Conservation (phyloP, 2,329 filamentous ascomycete species). For the Bipolaris victoriae region DNA sequence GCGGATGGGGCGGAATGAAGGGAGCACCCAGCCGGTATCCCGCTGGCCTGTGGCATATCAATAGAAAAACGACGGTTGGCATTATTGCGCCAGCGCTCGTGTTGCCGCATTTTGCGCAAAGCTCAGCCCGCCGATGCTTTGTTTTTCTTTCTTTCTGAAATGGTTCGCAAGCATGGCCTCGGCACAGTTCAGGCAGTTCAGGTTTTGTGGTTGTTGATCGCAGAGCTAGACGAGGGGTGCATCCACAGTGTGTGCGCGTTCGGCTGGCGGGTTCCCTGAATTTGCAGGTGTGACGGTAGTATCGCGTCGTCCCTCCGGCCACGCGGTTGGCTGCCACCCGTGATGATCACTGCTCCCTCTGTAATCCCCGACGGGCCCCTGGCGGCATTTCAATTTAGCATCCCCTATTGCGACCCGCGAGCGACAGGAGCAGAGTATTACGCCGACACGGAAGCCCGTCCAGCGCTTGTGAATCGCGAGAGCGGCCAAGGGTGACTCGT, state of each 20-base stretch:
- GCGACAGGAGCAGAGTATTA: slow-evolving; percentile 26
- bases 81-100: slow-evolving; percentile 24
- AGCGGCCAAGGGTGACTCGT: slow-evolving; percentile 22
- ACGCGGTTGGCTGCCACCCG: slow-evolving; percentile 20
- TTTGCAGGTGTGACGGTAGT: slow-evolving; percentile 26
- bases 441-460: slow-evolving; percentile 30
- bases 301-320: slow-evolving; percentile 28
- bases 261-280: slow-evolving; percentile 15
- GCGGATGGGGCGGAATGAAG: slow-evolving; percentile 31
- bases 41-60: slow-evolving; percentile 27
- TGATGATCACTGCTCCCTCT: slow-evolving; percentile 39
- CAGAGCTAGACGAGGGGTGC: slow-evolving; percentile 22
- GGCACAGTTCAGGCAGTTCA: slow-evolving; percentile 11
- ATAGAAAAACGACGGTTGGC: slow-evolving; percentile 23
- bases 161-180: slow-evolving; percentile 16
- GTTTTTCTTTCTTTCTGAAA: neutral
- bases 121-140: slow-evolving; percentile 9
- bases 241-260: slow-evolving; percentile 8
- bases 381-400: slow-evolving; percentile 31
- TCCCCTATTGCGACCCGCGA: slow-evolving; percentile 24
- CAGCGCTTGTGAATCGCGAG: slow-evolving; percentile 22
- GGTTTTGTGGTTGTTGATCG: slow-evolving; percentile 14
- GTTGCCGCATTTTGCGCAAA: slow-evolving; percentile 9
- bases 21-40: slow-evolving; percentile 28
- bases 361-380: slow-evolving; percentile 30